These are phyloP conservation scores for Pleurotus pulmonarius DNA, from an alignment of 768 basidiomycete species.

Conservation along the genomic window DNA sequence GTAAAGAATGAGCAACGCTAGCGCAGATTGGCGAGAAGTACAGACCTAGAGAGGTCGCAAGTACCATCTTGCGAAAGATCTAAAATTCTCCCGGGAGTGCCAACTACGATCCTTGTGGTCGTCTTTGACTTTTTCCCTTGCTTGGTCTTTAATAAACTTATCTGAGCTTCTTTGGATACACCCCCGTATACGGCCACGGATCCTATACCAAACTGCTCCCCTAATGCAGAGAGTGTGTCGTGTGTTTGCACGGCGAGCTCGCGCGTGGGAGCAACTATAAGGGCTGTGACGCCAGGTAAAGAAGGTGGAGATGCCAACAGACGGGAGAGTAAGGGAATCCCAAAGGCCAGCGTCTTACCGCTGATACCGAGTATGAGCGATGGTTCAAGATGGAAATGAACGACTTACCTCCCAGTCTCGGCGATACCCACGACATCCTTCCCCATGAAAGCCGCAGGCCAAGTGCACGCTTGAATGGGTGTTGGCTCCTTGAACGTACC, in stretches of 20 bases:
- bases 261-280: constrained; percentile 92
- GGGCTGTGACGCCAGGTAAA: constrained; percentile 46
- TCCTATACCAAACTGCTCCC: constrained; percentile 68
- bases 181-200: constrained; percentile 93
- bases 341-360: constrained; percentile 96
- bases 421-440: constrained; percentile 94
- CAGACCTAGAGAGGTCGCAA: constrained; percentile 76
- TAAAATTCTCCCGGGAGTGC: constrained; percentile 90
- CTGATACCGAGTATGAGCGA: constrained; percentile 29
- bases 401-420: constrained; percentile 80
- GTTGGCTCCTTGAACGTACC: constrained; percentile 79
- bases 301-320: constrained; percentile 42
- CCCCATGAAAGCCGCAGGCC: constrained; percentile 82
- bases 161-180: constrained; percentile 85
- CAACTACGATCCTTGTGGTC: constrained; percentile 79
- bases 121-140: constrained; percentile 25
- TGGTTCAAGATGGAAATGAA: background rate
- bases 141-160: constrained; percentile 57
- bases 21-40: constrained; percentile 9
- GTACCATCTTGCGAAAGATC: constrained; percentile 88
- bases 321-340: constrained; percentile 80
- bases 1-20: constrained; percentile 6
- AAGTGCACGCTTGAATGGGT: constrained; percentile 93
- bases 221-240: constrained; percentile 71
- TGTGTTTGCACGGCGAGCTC: constrained; percentile 97